These are phyloP conservation scores for Suillus decipiens DNA, from an alignment of 768 basidiomycete species.

Conservation along the genomic window DNA sequence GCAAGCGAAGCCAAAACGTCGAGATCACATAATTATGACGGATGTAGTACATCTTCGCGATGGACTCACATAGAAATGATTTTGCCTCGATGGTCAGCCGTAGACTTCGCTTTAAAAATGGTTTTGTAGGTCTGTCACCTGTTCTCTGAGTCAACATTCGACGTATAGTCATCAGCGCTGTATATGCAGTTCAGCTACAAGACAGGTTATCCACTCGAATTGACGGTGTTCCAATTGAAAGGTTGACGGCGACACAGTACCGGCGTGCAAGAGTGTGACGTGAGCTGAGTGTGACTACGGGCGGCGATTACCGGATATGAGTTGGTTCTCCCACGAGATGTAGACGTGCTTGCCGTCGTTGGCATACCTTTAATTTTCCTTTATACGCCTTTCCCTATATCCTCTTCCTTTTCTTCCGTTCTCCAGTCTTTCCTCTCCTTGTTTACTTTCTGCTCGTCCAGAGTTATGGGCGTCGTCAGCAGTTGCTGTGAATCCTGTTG, in stretches of 20 bases:
- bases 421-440: slow-evolving; percentile 1
- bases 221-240: too few relatives aligned
- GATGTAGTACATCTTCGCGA: not conserved
- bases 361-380: slow-evolving; percentile 17
- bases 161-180: not conserved
- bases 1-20: not conserved
- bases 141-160: too few relatives aligned
- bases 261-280: not conserved
- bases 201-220: too few relatives aligned
- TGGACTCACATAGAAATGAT: not conserved
- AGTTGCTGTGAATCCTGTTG: slow-evolving; percentile 88
- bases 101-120: not conserved
- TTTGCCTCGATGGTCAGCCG: not conserved
- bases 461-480: slow-evolving; percentile 67
- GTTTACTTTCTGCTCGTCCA: slow-evolving; percentile 7
- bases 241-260: not conserved
- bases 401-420: slow-evolving; percentile 13
- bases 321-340: slow-evolving; percentile 27
- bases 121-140: not conserved
- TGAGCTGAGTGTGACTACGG: not conserved
- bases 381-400: slow-evolving; percentile 12
- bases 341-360: slow-evolving; percentile 7
- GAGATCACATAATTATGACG: not conserved
- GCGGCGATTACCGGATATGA: slow-evolving; percentile 29
- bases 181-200: not conserved